Base-by-base conservation (phyloP, 768 basidiomycete genomes). In the Lanmaoa pseudosensibilis region DNA sequence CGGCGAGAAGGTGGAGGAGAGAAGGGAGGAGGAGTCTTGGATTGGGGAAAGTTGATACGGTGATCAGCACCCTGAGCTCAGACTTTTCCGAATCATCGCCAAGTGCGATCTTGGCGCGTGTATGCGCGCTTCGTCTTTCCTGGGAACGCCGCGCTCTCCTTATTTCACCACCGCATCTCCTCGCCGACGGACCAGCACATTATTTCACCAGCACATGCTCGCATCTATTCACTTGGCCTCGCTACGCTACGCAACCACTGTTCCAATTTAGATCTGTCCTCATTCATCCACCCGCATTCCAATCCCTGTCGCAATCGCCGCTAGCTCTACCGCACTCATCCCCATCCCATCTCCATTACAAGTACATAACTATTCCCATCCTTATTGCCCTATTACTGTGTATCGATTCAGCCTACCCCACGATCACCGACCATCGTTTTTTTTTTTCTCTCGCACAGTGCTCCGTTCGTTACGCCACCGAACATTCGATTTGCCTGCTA, bases 11-110 rank as follows among this genome's bases (percentile, higher is more conserved):
- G 67, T 38, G 68, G 69, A 27, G 73, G 71, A 45, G 67, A 70
- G 38, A 73, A 58, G 62, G 64, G 77, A 45, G 63, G 78, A 36
- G 80, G 78, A 25, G 67, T 63, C 49, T 63, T 81, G 50, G 80
- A 81, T 52, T 81, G 79, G 66, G 77, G 77, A 39, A 74, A 72
- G 52, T 62, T 84, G 58, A 86, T 86, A 63, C 77, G 83, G 53
- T 84, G 48, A 68, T 51, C 39, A 39, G 13, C 40, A 7, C 41
- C 40, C 8, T 5, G 18, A 36, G 10, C 9, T 6, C 15, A 21
- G 12, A 23, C 21, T 13, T 19, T 50, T 57, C 44, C 32, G 34
- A 37, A 23, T 54, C 49, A 43, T 47, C 23, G 45, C 41, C 41
- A 6, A 18, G 16, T 6, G 52, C 40, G 55, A 52, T 48, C 32